These are phyloP conservation scores for Scleromitrula shiraiana DNA, from an alignment of 2,329 filamentous ascomycete genomes.

Conservation along the genomic window DNA sequence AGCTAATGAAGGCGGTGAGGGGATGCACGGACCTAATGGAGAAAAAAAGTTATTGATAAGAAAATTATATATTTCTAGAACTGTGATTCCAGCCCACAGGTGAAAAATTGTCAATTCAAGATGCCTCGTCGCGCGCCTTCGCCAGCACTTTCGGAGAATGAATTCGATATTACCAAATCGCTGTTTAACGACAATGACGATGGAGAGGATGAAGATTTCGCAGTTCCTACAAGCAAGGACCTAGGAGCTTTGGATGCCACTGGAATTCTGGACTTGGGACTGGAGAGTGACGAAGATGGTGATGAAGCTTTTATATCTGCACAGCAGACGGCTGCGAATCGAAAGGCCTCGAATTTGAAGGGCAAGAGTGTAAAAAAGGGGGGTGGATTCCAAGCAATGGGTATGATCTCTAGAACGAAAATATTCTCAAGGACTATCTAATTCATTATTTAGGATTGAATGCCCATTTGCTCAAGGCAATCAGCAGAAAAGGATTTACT, in stretches of 20 bases:
- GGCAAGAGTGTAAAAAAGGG: conserved; percentile 87
- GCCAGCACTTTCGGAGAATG: conserved; percentile 78
- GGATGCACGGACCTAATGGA: neutral
- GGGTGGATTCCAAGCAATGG: conserved; percentile 95
- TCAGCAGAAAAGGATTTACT: conserved; percentile 87
- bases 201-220: conserved; percentile 37
- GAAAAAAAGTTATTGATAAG: conserved; percentile 14
- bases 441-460: conserved; percentile 54
- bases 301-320: conserved; percentile 90
- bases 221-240: conserved; percentile 28
- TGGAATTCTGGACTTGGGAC: conserved; percentile 50
- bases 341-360: conserved; percentile 75
- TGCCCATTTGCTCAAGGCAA: conserved; percentile 77
- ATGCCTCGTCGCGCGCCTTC: conserved; percentile 73
- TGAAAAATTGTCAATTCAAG: conserved; percentile 8
- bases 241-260: conserved; percentile 48
- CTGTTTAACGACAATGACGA: conserved; percentile 59
- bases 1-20: conserved; percentile 10
- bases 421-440: conserved; percentile 10
- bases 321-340: conserved; percentile 77
- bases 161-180: conserved; percentile 79
- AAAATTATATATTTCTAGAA: conserved; percentile 7
- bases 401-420: no score
- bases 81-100: no score
- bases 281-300: conserved; percentile 51